phyloP scores from a whole-genome alignment of 1,284 basidiomycete species.

The Somion occarium region DNA sequence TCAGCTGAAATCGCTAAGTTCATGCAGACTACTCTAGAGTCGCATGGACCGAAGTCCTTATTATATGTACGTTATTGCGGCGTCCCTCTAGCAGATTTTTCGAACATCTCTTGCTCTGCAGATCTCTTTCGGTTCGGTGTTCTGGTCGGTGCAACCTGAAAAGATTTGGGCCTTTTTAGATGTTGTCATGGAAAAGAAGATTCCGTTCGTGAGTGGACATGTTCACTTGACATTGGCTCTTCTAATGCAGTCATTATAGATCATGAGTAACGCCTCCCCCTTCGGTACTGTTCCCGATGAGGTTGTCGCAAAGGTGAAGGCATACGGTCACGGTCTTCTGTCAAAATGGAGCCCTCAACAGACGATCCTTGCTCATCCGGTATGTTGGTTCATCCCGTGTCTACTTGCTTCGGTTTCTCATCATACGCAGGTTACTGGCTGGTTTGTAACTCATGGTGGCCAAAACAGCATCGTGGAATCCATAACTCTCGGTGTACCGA shows the following conservation, averaged over 20 bases:
- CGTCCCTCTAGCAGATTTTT: neutral
- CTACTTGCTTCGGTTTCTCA: neutral
- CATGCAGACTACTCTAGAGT: neutral
- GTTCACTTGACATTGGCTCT: neutral
- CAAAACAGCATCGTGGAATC: constrained; percentile 20
- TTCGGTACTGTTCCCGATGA: constrained; percentile 5
- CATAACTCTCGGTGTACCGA: constrained; percentile 15
- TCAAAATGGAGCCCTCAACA: constrained; percentile 4
- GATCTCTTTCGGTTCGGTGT: constrained; percentile 11
- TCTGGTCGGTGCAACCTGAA: constrained; percentile 9
- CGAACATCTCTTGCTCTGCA: neutral
- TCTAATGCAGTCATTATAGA: constrained; percentile 8
- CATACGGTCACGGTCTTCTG: constrained; percentile 3
- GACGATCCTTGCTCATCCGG: constrained; percentile 5
- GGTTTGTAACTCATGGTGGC: constrained; percentile 21
- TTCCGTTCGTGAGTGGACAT: constrained; percentile 10
- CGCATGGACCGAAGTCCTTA: neutral
- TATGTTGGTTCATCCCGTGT: neutral
- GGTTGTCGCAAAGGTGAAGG: constrained; percentile 1
- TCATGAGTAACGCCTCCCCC: constrained; percentile 18
- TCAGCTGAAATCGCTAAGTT: neutral
- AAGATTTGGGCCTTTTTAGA: constrained; percentile 9
- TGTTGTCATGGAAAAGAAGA: constrained; percentile 9
- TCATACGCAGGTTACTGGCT: constrained; percentile 15
- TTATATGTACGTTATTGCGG: neutral